Conservation (phyloP, 352 stramenopile species). For the Sclerospora graminicola region DNA sequence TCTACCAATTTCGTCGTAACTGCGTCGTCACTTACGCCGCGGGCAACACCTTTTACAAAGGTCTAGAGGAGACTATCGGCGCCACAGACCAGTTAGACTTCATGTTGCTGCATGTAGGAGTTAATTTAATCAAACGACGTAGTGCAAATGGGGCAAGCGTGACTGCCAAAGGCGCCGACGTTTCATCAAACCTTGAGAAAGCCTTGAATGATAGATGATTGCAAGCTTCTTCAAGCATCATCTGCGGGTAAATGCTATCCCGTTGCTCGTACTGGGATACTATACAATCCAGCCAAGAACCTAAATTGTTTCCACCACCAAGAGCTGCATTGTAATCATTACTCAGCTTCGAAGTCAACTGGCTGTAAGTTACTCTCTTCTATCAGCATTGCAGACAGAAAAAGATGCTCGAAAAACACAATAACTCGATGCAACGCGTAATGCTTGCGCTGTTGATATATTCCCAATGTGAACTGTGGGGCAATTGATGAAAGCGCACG, state of each 20-base stretch:
- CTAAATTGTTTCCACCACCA: not conserved
- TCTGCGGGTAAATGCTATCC: conserved; percentile 15
- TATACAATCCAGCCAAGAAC: conserved; percentile 29
- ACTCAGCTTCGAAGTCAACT: conserved; percentile 13
- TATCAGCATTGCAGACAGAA: conserved; percentile 17
- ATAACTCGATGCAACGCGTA: conserved; percentile 49
- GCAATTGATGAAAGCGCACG: conserved; percentile 25
- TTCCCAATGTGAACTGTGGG: conserved; percentile 32
- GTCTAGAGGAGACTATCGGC: conserved; percentile 42
- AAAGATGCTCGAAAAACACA: conserved; percentile 49
- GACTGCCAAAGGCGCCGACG: conserved; percentile 16
- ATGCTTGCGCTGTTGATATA: conserved; percentile 47
- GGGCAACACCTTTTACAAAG: conserved; percentile 50
- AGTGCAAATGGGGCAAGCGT: conserved; percentile 48
- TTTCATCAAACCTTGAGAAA: conserved; percentile 26
- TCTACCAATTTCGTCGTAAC: conserved; percentile 11
- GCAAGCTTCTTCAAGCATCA: conserved; percentile 30
- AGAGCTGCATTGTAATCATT: not conserved
- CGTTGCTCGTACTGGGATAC: conserved; percentile 12
- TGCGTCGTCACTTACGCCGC: conserved; percentile 4
- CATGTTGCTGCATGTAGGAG: conserved; percentile 14
- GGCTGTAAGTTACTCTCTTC: conserved; percentile 18
- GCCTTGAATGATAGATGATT: conserved; percentile 37
- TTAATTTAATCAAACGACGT: conserved; percentile 37
- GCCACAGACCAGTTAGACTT: conserved; percentile 18